Conservation (phyloP, 768 basidiomycete genomes). For the Boletus fagicola region DNA sequence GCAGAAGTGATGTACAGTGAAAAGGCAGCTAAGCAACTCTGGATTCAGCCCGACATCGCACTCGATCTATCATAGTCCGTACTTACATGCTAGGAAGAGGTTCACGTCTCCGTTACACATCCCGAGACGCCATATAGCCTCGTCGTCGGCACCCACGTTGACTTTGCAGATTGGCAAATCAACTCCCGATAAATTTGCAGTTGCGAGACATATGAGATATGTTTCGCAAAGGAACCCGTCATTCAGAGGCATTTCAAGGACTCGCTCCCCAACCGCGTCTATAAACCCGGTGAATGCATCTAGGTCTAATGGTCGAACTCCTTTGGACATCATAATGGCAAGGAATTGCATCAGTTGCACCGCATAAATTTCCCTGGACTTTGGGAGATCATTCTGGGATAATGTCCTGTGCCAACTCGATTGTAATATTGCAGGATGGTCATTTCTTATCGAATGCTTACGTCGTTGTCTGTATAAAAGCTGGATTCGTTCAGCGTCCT, state of each 20-base stretch:
- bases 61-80: not conserved
- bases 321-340: slow-evolving; percentile 20
- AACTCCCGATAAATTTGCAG: slow-evolving; percentile 14
- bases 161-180: slow-evolving; percentile 8
- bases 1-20: slow-evolving; percentile 42
- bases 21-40: slow-evolving; percentile 41
- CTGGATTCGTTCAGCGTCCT: slow-evolving; percentile 14
- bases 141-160: slow-evolving; percentile 25
- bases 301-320: slow-evolving; percentile 8
- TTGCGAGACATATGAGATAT: slow-evolving; percentile 37
- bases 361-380: slow-evolving; percentile 2
- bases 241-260: slow-evolving; percentile 12
- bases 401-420: slow-evolving; percentile 13
- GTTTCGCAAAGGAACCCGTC: slow-evolving; percentile 33
- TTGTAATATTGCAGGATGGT: not conserved
- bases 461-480: slow-evolving; percentile 13
- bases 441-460: slow-evolving; percentile 7
- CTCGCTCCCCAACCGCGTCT: slow-evolving; percentile 13
- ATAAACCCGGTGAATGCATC: slow-evolving; percentile 11
- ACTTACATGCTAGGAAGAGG: slow-evolving; percentile 44
- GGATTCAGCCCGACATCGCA: slow-evolving; percentile 1
- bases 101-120: slow-evolving; percentile 28
- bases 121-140: slow-evolving; percentile 40
- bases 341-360: slow-evolving; percentile 29
- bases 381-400: slow-evolving; percentile 5